These are phyloP conservation scores for Mrakia frigida DNA, from an alignment of 768 basidiomycete species.

Conservation along the genomic window DNA sequence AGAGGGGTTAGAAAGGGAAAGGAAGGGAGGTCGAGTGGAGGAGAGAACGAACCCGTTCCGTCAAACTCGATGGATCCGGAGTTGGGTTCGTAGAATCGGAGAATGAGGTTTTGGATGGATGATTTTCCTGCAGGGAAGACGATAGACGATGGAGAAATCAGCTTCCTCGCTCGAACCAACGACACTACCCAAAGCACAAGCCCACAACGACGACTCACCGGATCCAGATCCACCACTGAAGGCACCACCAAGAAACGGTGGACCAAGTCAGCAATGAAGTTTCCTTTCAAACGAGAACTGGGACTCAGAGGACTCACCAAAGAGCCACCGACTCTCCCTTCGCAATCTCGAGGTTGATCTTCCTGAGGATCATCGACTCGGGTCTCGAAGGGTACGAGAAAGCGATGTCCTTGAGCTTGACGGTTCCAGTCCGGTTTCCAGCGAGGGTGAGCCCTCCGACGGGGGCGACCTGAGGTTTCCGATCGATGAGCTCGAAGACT, in stretches of 20 bases:
- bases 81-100: conserved; percentile 32
- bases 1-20: neutral
- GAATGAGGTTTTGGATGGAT: conserved; percentile 31
- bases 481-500: conserved; percentile 32
- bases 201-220: conserved; percentile 4
- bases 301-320: conserved; percentile 2
- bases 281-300: neutral
- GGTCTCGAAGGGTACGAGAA: conserved; percentile 32
- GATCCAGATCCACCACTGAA: conserved; percentile 16
- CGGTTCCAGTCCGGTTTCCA: conserved; percentile 9
- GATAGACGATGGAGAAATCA: neutral
- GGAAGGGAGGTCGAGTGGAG: neutral
- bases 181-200: neutral
- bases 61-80: conserved; percentile 27
- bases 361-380: conserved; percentile 21
- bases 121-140: conserved; percentile 19
- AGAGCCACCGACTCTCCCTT: conserved; percentile 31
- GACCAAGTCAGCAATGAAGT: neutral
- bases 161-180: neutral
- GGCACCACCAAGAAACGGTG: neutral
- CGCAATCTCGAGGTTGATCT: conserved; percentile 17
- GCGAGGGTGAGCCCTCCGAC: conserved; percentile 7
- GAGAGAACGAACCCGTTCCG: conserved; percentile 17
- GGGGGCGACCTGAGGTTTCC: conserved; percentile 30
- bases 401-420: conserved; percentile 15